A percentile compares a stretch with the other conserved stretches of the same genome.
Conservation (phyloP, 2,329 filamentous ascomycete genomes). For the Metarhizium rileyi region DNA sequence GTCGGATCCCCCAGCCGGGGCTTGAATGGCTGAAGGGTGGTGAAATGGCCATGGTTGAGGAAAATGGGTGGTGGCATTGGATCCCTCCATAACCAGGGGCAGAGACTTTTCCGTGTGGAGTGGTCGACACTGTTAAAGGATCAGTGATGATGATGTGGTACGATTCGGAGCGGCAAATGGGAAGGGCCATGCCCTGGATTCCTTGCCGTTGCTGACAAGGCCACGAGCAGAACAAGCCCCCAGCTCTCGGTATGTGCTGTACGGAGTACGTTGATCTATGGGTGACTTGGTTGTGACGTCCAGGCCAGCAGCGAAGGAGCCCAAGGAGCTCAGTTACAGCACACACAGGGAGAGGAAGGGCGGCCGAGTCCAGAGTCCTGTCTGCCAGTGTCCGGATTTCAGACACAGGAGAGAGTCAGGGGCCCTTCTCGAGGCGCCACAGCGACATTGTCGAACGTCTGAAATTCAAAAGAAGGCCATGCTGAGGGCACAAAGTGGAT, state of each 20-base stretch:
- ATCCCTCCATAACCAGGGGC: not conserved
- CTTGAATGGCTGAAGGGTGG: not conserved
- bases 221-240: not conserved
- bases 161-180: not conserved
- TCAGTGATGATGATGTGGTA: not conserved
- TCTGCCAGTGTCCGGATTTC: not conserved
- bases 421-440: not conserved
- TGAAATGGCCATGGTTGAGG: not conserved
- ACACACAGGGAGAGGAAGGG: not conserved
- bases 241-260: not conserved
- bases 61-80: not conserved
- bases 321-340: not conserved
- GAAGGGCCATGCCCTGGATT: not conserved
- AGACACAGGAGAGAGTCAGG: not conserved
- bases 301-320: not conserved
- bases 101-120: not conserved
- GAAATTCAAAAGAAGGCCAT: not conserved
- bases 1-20: not conserved
- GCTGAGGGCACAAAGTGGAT: not conserved
- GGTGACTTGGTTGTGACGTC: not conserved
- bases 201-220: not conserved
- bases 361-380: not conserved
- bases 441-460: not conserved
- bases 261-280: not conserved
- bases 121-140: not conserved